phyloP scores from a whole-genome alignment of 1,139 yeast species.

The Cylindricascospora bacillispora region DNA sequence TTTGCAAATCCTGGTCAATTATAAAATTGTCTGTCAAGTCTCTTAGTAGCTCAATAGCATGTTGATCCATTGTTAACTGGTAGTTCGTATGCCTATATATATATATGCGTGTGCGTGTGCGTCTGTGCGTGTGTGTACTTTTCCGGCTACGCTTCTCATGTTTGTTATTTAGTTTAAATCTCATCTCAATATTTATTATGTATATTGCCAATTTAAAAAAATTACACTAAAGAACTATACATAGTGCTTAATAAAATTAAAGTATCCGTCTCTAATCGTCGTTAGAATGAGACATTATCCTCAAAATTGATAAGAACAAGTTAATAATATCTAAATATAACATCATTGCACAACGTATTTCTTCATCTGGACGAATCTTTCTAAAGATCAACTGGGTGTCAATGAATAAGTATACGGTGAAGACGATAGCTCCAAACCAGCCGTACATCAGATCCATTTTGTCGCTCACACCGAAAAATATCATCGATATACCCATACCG shows the following conservation, averaged over 20 bases:
- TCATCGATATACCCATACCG: conserved; percentile 56
- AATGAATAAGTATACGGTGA: conserved; percentile 58
- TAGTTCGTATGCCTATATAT: too few species aligned
- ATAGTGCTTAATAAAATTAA: too few species aligned
- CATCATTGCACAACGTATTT: conserved; percentile 63
- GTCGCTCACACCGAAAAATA: conserved; percentile 53
- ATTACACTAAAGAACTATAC: too few species aligned
- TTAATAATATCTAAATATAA: conserved; percentile 74
- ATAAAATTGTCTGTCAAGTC: neutral
- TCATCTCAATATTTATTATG: too few species aligned
- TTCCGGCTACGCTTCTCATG: too few species aligned
- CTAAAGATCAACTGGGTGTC: conserved; percentile 79
- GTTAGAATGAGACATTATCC: conserved; percentile 45
- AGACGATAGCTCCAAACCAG: conserved; percentile 60
- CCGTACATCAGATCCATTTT: conserved; percentile 53
- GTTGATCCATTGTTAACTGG: neutral
- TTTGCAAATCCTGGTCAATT: neutral
- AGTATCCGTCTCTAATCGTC: conserved; percentile 29
- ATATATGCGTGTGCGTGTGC: too few species aligned
- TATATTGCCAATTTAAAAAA: too few species aligned
- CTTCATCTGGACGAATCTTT: conserved; percentile 76
- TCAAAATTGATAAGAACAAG: conserved; percentile 62
- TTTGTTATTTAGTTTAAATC: too few species aligned
- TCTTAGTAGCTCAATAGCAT: neutral
- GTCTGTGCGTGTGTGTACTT: too few species aligned